Percentiles rank a stretch among this genome's conserved stretches.
Evolutionary conservation across 192 early-diverging fungal species (phyloP).

Genomic region (Bifiguratus adelaidae): DNA sequence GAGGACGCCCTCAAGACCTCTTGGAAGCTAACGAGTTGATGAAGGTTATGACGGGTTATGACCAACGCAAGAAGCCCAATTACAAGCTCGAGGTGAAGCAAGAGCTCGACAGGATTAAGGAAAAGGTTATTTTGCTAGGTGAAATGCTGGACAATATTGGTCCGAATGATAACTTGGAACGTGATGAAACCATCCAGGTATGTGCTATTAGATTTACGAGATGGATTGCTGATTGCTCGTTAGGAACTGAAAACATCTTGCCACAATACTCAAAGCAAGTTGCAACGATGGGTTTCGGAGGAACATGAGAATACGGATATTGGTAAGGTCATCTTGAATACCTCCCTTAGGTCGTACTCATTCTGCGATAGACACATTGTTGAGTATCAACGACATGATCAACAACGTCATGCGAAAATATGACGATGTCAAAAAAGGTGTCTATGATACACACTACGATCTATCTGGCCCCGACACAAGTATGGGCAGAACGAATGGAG

Average conservation of each 20-base stretch:
- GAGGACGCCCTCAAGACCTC: conserved; percentile 88
- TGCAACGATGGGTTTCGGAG: conserved; percentile 62
- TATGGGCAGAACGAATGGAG: conserved; percentile 3
- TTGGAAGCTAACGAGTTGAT: conserved; percentile 95
- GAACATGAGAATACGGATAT: conserved; percentile 68
- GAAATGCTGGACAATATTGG: conserved; percentile 71
- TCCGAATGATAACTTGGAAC: conserved; percentile 36
- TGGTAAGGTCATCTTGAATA: conserved; percentile 30
- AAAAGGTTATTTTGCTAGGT: conserved; percentile 60
- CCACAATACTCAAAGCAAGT: conserved; percentile 57
- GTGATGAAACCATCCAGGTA: conserved; percentile 37
- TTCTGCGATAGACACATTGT: conserved; percentile 39
- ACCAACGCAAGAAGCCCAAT: conserved; percentile 58
- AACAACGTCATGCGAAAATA: conserved; percentile 71
- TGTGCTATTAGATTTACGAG: too few relatives aligned
- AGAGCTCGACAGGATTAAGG: conserved; percentile 75
- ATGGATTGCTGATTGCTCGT: neutral
- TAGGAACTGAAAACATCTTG: conserved; percentile 58
- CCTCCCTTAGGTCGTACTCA: neutral
- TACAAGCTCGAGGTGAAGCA: conserved; percentile 75
- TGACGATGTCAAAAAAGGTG: conserved; percentile 36
- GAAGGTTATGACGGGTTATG: conserved; percentile 96
- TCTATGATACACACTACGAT: conserved; percentile 23
- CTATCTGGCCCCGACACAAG: conserved; percentile 3
- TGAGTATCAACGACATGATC: conserved; percentile 67